These are phyloP conservation scores for Alternaria angustiovoidea DNA, from an alignment of 2,329 filamentous ascomycete genomes.

Conservation along the genomic window DNA sequence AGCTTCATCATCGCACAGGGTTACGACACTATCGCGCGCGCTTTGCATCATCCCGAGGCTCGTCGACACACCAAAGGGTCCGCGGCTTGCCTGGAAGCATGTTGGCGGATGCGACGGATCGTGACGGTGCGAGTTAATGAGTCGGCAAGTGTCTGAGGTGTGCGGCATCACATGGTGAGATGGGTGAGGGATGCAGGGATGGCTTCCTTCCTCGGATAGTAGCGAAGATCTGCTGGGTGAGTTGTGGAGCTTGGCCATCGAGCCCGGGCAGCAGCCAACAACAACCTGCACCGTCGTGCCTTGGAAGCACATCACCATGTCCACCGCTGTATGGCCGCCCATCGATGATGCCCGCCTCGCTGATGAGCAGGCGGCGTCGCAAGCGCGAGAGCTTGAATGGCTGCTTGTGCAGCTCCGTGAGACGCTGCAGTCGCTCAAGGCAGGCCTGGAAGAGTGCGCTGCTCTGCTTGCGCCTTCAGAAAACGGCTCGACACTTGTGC, in stretches of 20 bases:
- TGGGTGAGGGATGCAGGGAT: conserved; percentile 11
- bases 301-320: conserved; percentile 55
- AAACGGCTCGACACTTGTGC: conserved; percentile 84
- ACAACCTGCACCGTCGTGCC: conserved; percentile 5
- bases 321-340: conserved; percentile 68
- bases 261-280: conserved; percentile 5
- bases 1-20: conserved; percentile 23
- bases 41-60: conserved; percentile 28
- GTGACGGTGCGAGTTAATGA: neutral
- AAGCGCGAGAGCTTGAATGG: conserved; percentile 69
- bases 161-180: neutral
- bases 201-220: conserved; percentile 18
- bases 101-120: neutral
- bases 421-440: conserved; percentile 67
- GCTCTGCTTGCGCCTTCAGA: conserved; percentile 84
- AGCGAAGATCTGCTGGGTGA: conserved; percentile 22
- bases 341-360: conserved; percentile 60
- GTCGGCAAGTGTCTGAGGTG: neutral
- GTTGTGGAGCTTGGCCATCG: conserved; percentile 12
- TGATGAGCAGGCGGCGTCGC: conserved; percentile 61
- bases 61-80: conserved; percentile 6
- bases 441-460: conserved; percentile 87
- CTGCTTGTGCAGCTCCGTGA: conserved; percentile 68
- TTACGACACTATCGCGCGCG: conserved; percentile 10
- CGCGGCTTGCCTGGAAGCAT: conserved; percentile 12